Evolutionary conservation across 1,139 yeast species (phyloP), one percentile per base, ranked within the genome.

Genomic region (Suhomyces coccinellae): DNA sequence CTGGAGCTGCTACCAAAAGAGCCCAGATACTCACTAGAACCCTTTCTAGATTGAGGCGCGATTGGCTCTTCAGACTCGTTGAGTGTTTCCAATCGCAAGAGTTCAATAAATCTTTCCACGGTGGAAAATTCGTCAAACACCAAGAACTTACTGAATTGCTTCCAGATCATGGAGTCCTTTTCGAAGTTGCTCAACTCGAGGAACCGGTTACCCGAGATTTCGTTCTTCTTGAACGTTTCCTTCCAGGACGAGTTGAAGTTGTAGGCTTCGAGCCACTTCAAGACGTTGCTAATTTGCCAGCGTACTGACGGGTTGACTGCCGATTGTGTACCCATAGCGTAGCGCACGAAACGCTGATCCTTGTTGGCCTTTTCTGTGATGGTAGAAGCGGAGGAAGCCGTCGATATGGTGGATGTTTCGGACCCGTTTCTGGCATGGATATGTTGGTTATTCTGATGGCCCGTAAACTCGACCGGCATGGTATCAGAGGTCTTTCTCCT

Each of bases 231-330:
- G 60, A 89, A 86, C 10, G 84, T 76, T 10, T 73, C 79, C 27
- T 77, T 71, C 97, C 97, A 90, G 11, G 84, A 74, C 6, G 75
- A 77, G 51, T 87, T 86, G 63, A 90, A 90, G 29, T 78, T 75
- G 59, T 89, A 77, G 16, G 62, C 55, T 13, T 79, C 84, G 26
- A 90, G 71, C 96, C 96, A 90, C 38, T 67, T 61, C 0, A 76
- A 48, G 0, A 89, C 95, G 44, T 86, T 73, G 13, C 76, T 79
- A 53, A 80, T 70, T 5, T 85, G 80, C 97, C 97, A 89, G n/a
- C 45, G 48, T 13, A 57, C 57, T 13, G 66, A 55, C 3, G 62
- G 46, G 36, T 53, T 57, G n/a, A 41, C 40, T 3, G 62, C 51
- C 1, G 63, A 51, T 44, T 66, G 75, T 1, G 73, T 67, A 40